Base-by-base conservation (phyloP, 2,329 filamentous ascomycete species). In the Apiospora phragmitis region DNA sequence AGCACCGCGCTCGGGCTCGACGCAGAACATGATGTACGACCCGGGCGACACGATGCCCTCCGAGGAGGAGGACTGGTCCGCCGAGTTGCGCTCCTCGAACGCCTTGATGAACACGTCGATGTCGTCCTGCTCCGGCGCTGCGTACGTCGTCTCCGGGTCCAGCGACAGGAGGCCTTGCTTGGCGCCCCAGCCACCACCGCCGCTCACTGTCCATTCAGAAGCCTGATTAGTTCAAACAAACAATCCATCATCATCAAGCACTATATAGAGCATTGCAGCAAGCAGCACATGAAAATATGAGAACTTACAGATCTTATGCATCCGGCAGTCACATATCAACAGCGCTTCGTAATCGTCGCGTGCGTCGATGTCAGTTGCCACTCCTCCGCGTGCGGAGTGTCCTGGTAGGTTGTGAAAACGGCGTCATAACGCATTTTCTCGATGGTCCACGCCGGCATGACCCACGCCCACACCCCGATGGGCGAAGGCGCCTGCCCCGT, bases 111-210 rank as follows among this genome's bases (percentile, higher is more conserved):
- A 89, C 72, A 80, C 82, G 45, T 87, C 82, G 74, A 91, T 83
- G 68, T 85, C 83, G 26, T 88, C 85, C 43, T 89, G 82, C 49
- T 86, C 85, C 9, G 84, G 78, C 24, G 83, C 75, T n/a, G 81
- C 82, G 75, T 88, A 88, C 26, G 79, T 84, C 21, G 84, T 86
- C 73, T 93, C 87, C 4, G 94, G 93, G 76, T 96, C 93, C 4
- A 97, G 85, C 7, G 93, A 94, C 3, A 97, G 83, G 0, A 97
- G 83, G 0, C 94, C 94, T 75, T 92, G 90, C 79, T 95, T 96
- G 70, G 88, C 85, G 21, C 94, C 94, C 94, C 94, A 97, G 26
- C 94, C 94, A 55, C 94, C 94, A 65, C 94, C 94, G 5, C 94
- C 94, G 76, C 93, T 94, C 73, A 95, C 88, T 86, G 84, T 80